Conservation (phyloP, 2,329 filamentous ascomycete genomes). For the Bipolaris zeicola region DNA sequence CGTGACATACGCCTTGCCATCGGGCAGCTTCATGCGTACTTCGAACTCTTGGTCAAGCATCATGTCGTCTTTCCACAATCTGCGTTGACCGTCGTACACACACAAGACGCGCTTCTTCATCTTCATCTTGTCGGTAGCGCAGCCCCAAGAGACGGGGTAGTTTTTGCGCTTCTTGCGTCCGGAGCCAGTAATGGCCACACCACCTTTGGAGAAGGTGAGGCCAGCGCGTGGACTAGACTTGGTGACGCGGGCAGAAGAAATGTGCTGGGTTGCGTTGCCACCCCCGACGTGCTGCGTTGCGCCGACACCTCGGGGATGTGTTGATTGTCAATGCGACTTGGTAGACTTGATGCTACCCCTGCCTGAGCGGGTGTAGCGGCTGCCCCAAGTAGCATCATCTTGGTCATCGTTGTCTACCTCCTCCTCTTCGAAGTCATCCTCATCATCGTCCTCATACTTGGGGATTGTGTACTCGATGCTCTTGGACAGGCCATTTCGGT, state of each 20-base stretch:
- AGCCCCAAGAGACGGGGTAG: slow-evolving; percentile 93
- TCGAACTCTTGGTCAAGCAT: slow-evolving; percentile 96
- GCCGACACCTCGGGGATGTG: slow-evolving; percentile 57
- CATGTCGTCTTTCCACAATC: slow-evolving; percentile 98
- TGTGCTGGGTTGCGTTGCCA: slow-evolving; percentile 44
- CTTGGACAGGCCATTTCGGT: slow-evolving; percentile 47
- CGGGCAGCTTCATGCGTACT: slow-evolving; percentile 76
- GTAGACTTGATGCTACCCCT: slow-evolving; percentile 59
- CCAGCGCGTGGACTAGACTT: slow-evolving; percentile 56
- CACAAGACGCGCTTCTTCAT: slow-evolving; percentile 97
- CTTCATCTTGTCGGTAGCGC: slow-evolving; percentile 89
- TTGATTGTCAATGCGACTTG: slow-evolving; percentile 57
- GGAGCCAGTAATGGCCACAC: slow-evolving; percentile 61
- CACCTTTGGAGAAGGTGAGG: slow-evolving; percentile 78
- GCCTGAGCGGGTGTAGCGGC: slow-evolving; percentile 52
- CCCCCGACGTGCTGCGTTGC: slow-evolving; percentile 43
- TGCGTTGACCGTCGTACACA: slow-evolving; percentile 85
- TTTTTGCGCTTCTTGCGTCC: slow-evolving; percentile 91
- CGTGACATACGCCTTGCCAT: slow-evolving; percentile 79
- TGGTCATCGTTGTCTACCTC: slow-evolving; percentile 58
- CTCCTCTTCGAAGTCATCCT: slow-evolving; percentile 55
- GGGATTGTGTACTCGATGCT: slow-evolving; percentile 54
- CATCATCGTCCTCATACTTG: slow-evolving; percentile 60
- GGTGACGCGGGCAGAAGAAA: slow-evolving; percentile 15
- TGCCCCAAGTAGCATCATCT: slow-evolving; percentile 61